These are phyloP conservation scores for Cadophora luteo-olivacea DNA, from an alignment of 2,329 filamentous ascomycete species.

Conservation along the genomic window DNA sequence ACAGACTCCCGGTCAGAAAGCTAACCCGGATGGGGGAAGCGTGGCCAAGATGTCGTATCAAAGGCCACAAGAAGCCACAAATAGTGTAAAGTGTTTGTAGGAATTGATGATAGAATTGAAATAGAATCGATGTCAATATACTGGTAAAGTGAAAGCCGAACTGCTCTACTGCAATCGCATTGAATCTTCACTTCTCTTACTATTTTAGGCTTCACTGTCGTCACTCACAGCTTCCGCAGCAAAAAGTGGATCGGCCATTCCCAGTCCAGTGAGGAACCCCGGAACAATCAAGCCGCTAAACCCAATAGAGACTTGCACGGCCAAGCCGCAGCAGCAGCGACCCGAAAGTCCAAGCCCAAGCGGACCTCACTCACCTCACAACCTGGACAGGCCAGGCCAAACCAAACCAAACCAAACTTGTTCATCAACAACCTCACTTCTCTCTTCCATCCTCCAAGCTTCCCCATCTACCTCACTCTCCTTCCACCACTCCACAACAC, in stretches of 20 bases:
- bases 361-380: neutral
- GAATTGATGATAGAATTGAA: neutral
- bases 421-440: slow-evolving; percentile 38
- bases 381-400: neutral
- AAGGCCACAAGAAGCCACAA: neutral
- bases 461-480: slow-evolving; percentile 5
- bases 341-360: neutral
- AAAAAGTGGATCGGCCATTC: neutral
- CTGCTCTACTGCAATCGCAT: too few relatives aligned
- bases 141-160: neutral
- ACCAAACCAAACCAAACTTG: slow-evolving; percentile 14
- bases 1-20: slow-evolving; percentile 4
- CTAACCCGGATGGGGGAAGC: neutral
- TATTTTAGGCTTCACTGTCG: slow-evolving; percentile 13
- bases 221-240: neutral
- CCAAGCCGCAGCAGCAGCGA: slow-evolving; percentile 9
- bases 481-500: slow-evolving; percentile 7
- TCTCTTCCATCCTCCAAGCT: slow-evolving; percentile 27
- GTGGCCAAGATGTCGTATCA: neutral
- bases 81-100: neutral
- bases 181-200: neutral
- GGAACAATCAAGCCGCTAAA: neutral
- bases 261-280: neutral
- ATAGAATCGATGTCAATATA: neutral
- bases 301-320: neutral